These are phyloP conservation scores for Macroventuria anomochaeta DNA, from an alignment of 2,329 filamentous ascomycete genomes.

Conservation along the genomic window DNA sequence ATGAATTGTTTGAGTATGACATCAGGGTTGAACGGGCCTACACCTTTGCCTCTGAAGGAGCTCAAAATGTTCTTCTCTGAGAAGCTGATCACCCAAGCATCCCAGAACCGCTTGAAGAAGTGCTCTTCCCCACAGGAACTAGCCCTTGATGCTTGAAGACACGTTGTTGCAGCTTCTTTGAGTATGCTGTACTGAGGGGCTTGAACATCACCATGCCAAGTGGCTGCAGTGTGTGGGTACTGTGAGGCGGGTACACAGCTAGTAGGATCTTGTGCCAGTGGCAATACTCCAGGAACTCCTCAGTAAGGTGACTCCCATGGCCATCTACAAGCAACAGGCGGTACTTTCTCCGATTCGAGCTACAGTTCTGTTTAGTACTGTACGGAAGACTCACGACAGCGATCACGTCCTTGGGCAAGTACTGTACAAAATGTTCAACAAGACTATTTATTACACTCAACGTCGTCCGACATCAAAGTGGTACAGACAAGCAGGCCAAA, in stretches of 20 bases:
- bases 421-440: no score
- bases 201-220: conserved; percentile 7
- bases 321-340: conserved; percentile 48
- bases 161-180: not conserved
- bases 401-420: no score
- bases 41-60: not conserved
- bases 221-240: conserved; percentile 6
- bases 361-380: no score
- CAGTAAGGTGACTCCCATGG: conserved; percentile 42
- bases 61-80: not conserved
- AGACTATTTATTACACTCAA: no score
- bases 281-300: conserved; percentile 43
- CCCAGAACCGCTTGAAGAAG: not conserved
- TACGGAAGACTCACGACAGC: no score
- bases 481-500: no score
- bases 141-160: not conserved
- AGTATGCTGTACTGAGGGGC: not conserved
- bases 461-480: no score
- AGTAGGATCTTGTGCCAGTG: not conserved
- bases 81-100: not conserved
- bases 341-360: conserved; percentile 32
- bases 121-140: not conserved
- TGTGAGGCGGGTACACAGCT: not conserved
- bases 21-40: not conserved
- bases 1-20: not conserved